These are phyloP conservation scores for Monascus purpureus DNA, from an alignment of 495 filamentous ascomycete species.

Conservation along the genomic window DNA sequence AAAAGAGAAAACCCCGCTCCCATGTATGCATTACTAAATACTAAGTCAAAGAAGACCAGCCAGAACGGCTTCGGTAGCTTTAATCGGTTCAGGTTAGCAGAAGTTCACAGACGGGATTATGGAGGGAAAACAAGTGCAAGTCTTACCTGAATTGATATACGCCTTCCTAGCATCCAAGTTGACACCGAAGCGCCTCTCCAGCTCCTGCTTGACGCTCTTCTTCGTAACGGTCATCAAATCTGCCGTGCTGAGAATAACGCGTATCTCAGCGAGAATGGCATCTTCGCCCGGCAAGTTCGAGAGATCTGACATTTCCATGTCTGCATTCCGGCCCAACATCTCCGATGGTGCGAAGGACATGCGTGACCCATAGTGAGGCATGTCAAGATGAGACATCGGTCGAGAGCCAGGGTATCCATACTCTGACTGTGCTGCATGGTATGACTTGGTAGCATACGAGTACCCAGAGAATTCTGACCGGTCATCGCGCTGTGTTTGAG, in stretches of 20 bases:
- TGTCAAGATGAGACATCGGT: slow-evolving; percentile 63
- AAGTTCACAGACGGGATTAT: too few species aligned
- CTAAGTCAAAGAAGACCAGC: slow-evolving; percentile 47
- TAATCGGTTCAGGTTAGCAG: slow-evolving; percentile 4
- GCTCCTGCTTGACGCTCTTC: slow-evolving; percentile 90
- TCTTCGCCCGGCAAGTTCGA: slow-evolving; percentile 72
- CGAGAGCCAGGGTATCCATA: slow-evolving; percentile 43
- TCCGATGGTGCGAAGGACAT: slow-evolving; percentile 76
- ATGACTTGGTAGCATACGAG: slow-evolving; percentile 80
- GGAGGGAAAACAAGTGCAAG: slow-evolving; percentile 7
- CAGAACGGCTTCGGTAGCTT: slow-evolving; percentile 62
- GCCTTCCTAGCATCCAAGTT: slow-evolving; percentile 65
- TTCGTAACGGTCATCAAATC: slow-evolving; percentile 98
- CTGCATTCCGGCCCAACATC: slow-evolving; percentile 43
- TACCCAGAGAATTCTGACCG: slow-evolving; percentile 82
- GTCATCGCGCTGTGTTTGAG: slow-evolving; percentile 75
- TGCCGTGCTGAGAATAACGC: slow-evolving; percentile 77
- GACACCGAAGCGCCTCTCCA: slow-evolving; percentile 79
- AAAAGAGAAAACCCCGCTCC: too few species aligned
- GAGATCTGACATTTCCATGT: slow-evolving; percentile 57
- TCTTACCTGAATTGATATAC: slow-evolving; percentile 87
- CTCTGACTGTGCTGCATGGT: slow-evolving; percentile 39
- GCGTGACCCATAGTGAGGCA: slow-evolving; percentile 42
- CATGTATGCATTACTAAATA: too few species aligned
- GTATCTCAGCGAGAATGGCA: slow-evolving; percentile 79